Base-by-base conservation (phyloP, 805 yeast species). In the Priceomyces haplophilus region DNA sequence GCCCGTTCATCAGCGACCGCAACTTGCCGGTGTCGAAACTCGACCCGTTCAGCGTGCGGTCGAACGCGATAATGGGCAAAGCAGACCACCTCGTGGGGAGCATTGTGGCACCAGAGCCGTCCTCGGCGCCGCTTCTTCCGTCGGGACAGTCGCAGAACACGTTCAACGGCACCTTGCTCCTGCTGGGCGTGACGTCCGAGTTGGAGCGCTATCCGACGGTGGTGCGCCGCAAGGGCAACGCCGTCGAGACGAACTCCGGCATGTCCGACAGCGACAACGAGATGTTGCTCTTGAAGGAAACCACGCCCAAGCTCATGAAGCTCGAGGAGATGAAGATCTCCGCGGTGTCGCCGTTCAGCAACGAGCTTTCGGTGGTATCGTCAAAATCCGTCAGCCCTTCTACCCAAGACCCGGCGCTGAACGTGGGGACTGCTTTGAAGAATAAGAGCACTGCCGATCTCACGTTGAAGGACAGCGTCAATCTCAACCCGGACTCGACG, bases 71-170 rank as follows among this genome's bases (percentile, higher is more conserved):
- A 18, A 15, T 8, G 18, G 17, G 13, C 4, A 39, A 39, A 12
- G 6, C 40, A 15, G 40, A 37, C 6, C 8, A 31, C 13, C 15
- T 32, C 13, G 11, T 23, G n/a, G 24, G 8, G 24, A 21, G 24
- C 8, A 21, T 21, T 21, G 19, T 7, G 17, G 19, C 37, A 18
- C 23, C 11, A 21, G 38, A 37, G 24, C 16, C 17, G 18, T n/a
- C 15, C 7, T 10, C 34, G 15, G 32, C 39, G 7, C n/a, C 31
- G 5, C n/a, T 29, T 12, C 20, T 38, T 18, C 34, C 24, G 10
- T 44, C 52, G 3, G 45, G 38, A 6, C 49, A 47, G 37, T 37
- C 47, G n/a, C 49, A 45, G 20, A 54, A 56, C 39, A 21, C 43
- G 5, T 52, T 55, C 34, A 53, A 53, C 15, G 31, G 31, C 5